Conservation (phyloP, 352 stramenopile genomes). For the Phytophthora cajani region DNA sequence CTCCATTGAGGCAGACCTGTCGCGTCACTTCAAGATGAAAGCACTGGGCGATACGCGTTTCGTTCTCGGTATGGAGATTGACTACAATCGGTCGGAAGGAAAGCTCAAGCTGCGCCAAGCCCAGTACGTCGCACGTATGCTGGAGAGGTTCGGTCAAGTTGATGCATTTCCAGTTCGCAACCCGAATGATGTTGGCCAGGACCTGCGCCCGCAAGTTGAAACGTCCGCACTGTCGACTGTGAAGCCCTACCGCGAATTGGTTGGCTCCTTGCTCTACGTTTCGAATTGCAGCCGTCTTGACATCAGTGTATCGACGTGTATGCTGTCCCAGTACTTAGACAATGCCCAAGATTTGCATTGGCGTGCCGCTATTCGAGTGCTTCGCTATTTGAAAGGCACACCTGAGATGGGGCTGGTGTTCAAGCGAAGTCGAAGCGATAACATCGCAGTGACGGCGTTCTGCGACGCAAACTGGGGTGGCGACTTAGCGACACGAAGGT, state of each 20-base stretch:
- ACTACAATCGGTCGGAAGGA: neutral
- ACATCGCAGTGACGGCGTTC: slow-evolving; percentile 4
- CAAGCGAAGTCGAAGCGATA: slow-evolving; percentile 3
- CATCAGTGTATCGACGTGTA: slow-evolving; percentile 8
- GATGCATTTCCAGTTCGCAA: neutral
- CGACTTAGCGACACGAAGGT: slow-evolving; percentile 12
- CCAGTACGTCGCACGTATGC: neutral
- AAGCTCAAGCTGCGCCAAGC: neutral
- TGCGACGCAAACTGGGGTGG: slow-evolving; percentile 32
- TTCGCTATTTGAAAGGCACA: too few relatives aligned
- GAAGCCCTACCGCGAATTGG: neutral
- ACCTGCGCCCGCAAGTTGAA: neutral
- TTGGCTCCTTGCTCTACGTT: slow-evolving; percentile 19
- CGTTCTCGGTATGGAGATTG: neutral
- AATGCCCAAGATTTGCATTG: neutral
- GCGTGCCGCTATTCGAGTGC: too few relatives aligned
- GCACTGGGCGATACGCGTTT: too few relatives aligned
- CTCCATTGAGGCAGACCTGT: neutral
- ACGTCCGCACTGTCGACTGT: too few relatives aligned
- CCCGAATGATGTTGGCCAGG: neutral
- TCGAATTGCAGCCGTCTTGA: slow-evolving; percentile 20
- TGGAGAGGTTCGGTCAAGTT: neutral
- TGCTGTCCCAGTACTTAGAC: slow-evolving; percentile 25
- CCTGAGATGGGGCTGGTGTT: neutral
- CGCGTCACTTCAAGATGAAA: too few relatives aligned